phyloP scores from a whole-genome alignment of 305 asterid species.

The Solanum hybrid region DNA sequence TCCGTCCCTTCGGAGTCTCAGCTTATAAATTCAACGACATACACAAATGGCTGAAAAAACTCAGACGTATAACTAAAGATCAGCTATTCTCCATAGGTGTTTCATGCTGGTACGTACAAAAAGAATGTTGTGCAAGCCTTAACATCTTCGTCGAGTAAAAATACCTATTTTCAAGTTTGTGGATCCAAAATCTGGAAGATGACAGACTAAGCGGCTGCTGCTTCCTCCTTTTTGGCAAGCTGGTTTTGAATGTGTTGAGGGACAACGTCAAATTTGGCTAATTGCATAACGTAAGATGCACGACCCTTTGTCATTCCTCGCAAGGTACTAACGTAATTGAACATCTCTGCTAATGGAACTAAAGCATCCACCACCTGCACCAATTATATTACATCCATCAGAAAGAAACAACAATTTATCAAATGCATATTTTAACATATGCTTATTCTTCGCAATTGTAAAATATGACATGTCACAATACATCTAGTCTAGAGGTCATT shows the following conservation, averaged over 20 bases:
- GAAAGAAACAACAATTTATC: neutral
- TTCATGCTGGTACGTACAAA: neutral
- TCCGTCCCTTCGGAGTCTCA: neutral
- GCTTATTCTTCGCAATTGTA: neutral
- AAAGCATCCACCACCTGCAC: constrained; percentile 80
- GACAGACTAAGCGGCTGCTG: constrained; percentile 47
- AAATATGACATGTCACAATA: neutral
- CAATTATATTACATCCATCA: neutral
- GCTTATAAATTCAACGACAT: neutral
- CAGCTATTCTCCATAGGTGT: neutral
- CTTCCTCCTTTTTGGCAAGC: constrained; percentile 66
- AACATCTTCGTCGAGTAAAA: neutral
- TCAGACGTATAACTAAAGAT: neutral
- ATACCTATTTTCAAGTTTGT: neutral
- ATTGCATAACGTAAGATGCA: constrained; percentile 92
- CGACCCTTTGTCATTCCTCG: constrained; percentile 95
- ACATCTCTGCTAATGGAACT: constrained; percentile 97
- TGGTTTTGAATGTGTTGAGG: constrained; percentile 94
- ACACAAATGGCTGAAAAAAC: neutral
- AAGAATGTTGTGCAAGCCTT: neutral
- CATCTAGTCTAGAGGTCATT: neutral
- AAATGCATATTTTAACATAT: neutral
- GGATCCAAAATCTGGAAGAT: neutral
- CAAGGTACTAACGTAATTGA: constrained; percentile 83
- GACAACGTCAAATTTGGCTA: constrained; percentile 88